These are phyloP conservation scores for Yamadazyma atmosphaerica DNA, from an alignment of 1,139 yeast genomes.

Conservation along the genomic window DNA sequence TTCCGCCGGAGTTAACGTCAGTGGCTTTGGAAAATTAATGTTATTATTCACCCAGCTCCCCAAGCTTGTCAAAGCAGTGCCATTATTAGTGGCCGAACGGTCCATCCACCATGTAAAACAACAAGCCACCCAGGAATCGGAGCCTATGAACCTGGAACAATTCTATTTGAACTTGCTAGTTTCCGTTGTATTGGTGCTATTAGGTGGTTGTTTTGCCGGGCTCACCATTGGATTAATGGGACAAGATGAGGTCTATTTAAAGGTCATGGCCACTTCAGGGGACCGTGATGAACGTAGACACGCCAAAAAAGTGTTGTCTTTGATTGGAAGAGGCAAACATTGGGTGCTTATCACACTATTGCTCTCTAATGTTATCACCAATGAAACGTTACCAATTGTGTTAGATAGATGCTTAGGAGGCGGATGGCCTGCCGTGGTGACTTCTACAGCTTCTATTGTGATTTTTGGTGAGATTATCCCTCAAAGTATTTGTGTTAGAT, in stretches of 20 bases:
- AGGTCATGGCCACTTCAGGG: constrained; percentile 65
- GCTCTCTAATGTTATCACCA: constrained; percentile 86
- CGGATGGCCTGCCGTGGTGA: constrained; percentile 95
- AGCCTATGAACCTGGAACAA: constrained; percentile 35
- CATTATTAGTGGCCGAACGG: constrained; percentile 16
- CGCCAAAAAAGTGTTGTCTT: constrained; percentile 71
- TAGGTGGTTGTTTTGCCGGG: constrained; percentile 97
- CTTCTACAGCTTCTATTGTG: constrained; percentile 89
- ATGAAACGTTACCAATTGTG: constrained; percentile 93
- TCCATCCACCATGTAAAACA: constrained; percentile 17
- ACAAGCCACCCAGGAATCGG: constrained; percentile 8
- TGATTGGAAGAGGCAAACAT: constrained; percentile 86
- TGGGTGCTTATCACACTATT: constrained; percentile 95
- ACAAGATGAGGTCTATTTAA: constrained; percentile 89
- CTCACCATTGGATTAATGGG: constrained; percentile 95
- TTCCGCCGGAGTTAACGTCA: constrained; percentile 3
- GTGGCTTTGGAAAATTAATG: no score
- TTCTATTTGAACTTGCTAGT: constrained; percentile 58
- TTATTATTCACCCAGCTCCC: constrained; percentile 24
- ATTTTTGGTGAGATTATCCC: constrained; percentile 97
- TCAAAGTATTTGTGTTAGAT: constrained; percentile 88
- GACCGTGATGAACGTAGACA: constrained; percentile 61
- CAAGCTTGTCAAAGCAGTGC: constrained; percentile 28
- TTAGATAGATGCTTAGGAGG: constrained; percentile 92
- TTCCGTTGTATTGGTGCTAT: constrained; percentile 68